Evolutionary conservation across 2,329 filamentous ascomycete species (phyloP).

Genomic region (Aspergillus sp.): DNA sequence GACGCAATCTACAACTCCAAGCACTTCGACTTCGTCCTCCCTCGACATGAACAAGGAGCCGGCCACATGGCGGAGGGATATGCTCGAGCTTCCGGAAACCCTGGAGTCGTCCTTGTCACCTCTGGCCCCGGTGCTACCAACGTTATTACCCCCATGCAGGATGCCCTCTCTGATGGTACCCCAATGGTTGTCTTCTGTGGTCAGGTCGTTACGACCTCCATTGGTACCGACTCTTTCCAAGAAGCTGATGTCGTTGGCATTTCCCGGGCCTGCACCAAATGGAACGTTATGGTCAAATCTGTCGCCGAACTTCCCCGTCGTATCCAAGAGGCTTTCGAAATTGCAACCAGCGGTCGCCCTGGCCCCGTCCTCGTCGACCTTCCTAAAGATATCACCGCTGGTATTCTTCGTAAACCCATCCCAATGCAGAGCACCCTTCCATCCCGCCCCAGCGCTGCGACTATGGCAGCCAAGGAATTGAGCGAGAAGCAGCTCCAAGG

Average conservation of each 20-base stretch:
- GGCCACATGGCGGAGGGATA: conserved; percentile 99
- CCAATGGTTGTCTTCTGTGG: conserved; percentile 95
- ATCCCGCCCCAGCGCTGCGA: conserved; percentile 80
- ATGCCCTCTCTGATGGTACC: conserved; percentile 91
- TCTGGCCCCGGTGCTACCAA: conserved; percentile 97
- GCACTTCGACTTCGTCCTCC: conserved; percentile 94
- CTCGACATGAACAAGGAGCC: conserved; percentile 94
- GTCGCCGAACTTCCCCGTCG: conserved; percentile 87
- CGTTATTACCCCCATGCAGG: conserved; percentile 93
- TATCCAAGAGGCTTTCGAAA: conserved; percentile 98
- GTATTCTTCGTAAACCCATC: conserved; percentile 78
- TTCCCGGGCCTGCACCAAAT: conserved; percentile 93
- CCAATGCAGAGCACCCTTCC: conserved; percentile 74
- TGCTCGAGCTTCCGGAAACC: conserved; percentile 87
- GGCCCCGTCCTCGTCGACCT: conserved; percentile 94
- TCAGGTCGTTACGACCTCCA: conserved; percentile 85
- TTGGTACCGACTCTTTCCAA: conserved; percentile 95
- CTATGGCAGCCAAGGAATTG: conserved; percentile 73
- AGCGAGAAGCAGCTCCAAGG: conserved; percentile 69
- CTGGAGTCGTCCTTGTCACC: conserved; percentile 93
- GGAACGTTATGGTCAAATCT: conserved; percentile 98
- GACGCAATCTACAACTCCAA: conserved; percentile 98
- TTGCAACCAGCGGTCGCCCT: conserved; percentile 89
- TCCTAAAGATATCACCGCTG: conserved; percentile 93
- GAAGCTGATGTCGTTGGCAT: conserved; percentile 95